Conservation (phyloP, 495 filamentous ascomycete species). For the Rhizodiscina lignyota region DNA sequence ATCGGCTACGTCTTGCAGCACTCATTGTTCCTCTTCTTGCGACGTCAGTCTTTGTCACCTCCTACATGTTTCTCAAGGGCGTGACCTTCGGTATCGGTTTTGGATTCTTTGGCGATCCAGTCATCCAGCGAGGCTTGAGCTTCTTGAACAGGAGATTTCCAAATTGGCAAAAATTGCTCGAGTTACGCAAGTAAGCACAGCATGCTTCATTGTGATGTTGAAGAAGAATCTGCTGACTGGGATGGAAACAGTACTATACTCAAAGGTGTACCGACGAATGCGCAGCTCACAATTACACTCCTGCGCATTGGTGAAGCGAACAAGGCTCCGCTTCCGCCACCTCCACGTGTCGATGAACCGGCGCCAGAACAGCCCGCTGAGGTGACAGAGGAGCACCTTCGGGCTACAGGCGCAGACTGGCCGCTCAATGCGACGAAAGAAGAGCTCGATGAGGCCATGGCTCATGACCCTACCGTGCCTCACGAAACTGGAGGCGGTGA, state of each 20-base stretch:
- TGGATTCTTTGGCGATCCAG: constrained; percentile 66
- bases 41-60: constrained; percentile 42
- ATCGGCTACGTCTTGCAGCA: constrained; percentile 44
- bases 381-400: constrained; percentile 29
- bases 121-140: constrained; percentile 39
- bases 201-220: too few relatives aligned
- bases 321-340: constrained; percentile 65
- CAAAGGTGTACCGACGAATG: constrained; percentile 76
- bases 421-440: constrained; percentile 27
- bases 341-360: constrained; percentile 38
- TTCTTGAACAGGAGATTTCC: constrained; percentile 52
- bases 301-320: constrained; percentile 77
- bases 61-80: constrained; percentile 59
- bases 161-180: constrained; percentile 58
- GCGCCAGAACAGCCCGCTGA: constrained; percentile 34
- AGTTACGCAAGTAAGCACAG: constrained; percentile 42
- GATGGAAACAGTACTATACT: constrained; percentile 58
- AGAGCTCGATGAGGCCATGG: constrained; percentile 35
- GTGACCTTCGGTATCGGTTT: constrained; percentile 49
- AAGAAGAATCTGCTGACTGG: too few relatives aligned
- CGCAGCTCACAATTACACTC: constrained; percentile 69
- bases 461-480: constrained; percentile 17
- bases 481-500: constrained; percentile 19
- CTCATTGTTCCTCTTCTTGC: constrained; percentile 41
- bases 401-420: constrained; percentile 21